These are phyloP conservation scores for Fusarium sambucinum DNA, from an alignment of 2,329 filamentous ascomycete species.

Conservation along the genomic window DNA sequence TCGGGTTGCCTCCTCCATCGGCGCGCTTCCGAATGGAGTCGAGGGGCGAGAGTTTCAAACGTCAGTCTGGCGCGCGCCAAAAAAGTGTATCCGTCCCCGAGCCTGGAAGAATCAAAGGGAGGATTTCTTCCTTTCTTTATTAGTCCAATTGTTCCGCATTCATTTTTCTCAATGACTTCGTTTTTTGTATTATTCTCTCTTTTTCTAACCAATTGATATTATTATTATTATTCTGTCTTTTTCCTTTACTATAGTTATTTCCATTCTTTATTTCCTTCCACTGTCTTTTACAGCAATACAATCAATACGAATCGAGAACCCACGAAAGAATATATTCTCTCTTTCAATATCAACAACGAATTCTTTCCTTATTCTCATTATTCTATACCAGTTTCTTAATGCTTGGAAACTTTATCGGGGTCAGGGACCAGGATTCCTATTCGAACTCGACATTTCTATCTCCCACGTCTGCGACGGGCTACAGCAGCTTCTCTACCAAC, in stretches of 20 bases:
- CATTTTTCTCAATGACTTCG: not conserved
- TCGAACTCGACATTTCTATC: slow-evolving; percentile 13
- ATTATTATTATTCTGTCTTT: not conserved
- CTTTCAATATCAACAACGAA: not conserved
- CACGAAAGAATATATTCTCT: not conserved
- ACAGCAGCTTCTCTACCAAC: slow-evolving; percentile 21
- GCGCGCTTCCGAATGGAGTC: slow-evolving; percentile 17
- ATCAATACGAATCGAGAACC: slow-evolving; percentile 23
- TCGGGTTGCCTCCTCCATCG: not conserved
- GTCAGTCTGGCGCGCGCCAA: slow-evolving; percentile 37
- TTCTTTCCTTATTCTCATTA: not conserved
- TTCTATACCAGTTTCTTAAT: slow-evolving; percentile 32
- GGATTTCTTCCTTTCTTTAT: not conserved
- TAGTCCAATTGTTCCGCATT: slow-evolving; percentile 1
- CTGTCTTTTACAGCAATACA: slow-evolving; percentile 3
- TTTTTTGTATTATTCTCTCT: slow-evolving; percentile 6
- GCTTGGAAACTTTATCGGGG: slow-evolving; percentile 31
- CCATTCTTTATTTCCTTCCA: slow-evolving; percentile 21
- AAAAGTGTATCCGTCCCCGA: not conserved
- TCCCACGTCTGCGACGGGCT: slow-evolving; percentile 30
- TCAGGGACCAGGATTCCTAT: slow-evolving; percentile 33
- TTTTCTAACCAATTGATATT: not conserved
- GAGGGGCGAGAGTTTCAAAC: slow-evolving; percentile 6
- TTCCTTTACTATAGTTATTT: slow-evolving; percentile 13
- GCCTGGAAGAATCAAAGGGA: not conserved